Conservation (phyloP, 2,329 filamentous ascomycete species). For the Chaetomiaceae sp. region DNA sequence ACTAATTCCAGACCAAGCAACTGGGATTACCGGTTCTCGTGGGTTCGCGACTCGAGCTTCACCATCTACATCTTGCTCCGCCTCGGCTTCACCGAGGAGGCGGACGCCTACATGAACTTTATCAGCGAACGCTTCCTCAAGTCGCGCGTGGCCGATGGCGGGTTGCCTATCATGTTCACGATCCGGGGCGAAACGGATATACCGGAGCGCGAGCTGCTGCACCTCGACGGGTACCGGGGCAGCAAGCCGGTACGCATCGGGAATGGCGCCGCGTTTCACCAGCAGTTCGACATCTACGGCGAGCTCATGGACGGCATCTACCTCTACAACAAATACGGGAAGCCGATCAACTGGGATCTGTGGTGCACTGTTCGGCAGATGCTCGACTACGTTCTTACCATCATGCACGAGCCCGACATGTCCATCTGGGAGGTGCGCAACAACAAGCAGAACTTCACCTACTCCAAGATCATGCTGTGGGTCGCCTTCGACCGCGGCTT, state of each 20-base stretch:
- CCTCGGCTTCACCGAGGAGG: constrained; percentile 68
- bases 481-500: constrained; percentile 71
- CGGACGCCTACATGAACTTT: constrained; percentile 72
- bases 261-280: constrained; percentile 69
- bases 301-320: constrained; percentile 74
- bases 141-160: constrained; percentile 53
- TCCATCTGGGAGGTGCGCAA: constrained; percentile 79
- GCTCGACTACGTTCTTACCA: constrained; percentile 63
- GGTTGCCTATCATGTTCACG: constrained; percentile 74
- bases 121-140: constrained; percentile 65
- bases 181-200: constrained; percentile 70
- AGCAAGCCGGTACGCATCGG: constrained; percentile 70
- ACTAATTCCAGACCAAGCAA: constrained; percentile 36
- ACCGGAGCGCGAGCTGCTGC: constrained; percentile 60
- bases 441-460: constrained; percentile 69
- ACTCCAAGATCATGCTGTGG: constrained; percentile 81
- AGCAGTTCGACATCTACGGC: constrained; percentile 74
- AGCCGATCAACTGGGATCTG: constrained; percentile 68
- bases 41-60: constrained; percentile 72
- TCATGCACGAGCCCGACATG: constrained; percentile 66
- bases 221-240: constrained; percentile 66
- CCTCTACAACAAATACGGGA: constrained; percentile 73
- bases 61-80: constrained; percentile 72
- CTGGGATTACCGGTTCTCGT: constrained; percentile 71
- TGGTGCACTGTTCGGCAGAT: constrained; percentile 67